Evolutionary conservation across 1,284 basidiomycete species (phyloP), one percentile per base, ranked within the genome.

Genomic region (Trichosporon ovoides): DNA sequence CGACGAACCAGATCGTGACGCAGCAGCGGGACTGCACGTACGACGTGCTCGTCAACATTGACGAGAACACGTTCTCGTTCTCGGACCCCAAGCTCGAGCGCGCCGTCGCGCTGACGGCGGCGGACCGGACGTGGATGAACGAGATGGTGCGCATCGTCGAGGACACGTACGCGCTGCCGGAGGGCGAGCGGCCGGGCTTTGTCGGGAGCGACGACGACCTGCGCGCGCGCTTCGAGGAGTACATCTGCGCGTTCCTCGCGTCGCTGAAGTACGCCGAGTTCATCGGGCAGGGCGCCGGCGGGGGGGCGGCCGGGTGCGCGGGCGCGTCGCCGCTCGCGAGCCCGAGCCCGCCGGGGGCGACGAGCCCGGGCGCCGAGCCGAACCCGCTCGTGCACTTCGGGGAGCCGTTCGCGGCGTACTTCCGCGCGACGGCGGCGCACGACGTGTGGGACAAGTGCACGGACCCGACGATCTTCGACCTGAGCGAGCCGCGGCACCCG

Each of bases 41-140:
- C 60, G 95, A 98, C 74, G 75, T 98, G 31, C 79, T 98, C 20
- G 87, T 98, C 49, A 91, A 98, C 72, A 87, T 88, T 35, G 93
- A 96, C 69, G 87, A 85, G 3, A 88, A 87, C 11, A 80, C 82
- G 0, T 84, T 97, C 62, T 91, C 95, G 65, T 91, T 94, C 77
- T 80, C 86, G 28, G 87, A 98, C 73, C 84, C 87, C 0, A 85
- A 82, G 69, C 71, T 96, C 6, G 91, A 95, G 66, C 83, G 87
- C 31, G 78, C 87, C 24, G 84, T 88, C 28, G 84, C 83, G 6
- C 80, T 98, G 59, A 98, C 95, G 1, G 81, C 95, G 0, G 91
- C 93, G 1, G 96, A 98, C 76, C 82, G 95, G 58, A 96, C 92
- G 74, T 99, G 96, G 95, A 94, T 98, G 82, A 85, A 87, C 69